Percentiles rank a stretch among this genome's conserved stretches.
Evolutionary conservation across 2,329 filamentous ascomycete species (phyloP).

Genomic region (Knufia fluminis): DNA sequence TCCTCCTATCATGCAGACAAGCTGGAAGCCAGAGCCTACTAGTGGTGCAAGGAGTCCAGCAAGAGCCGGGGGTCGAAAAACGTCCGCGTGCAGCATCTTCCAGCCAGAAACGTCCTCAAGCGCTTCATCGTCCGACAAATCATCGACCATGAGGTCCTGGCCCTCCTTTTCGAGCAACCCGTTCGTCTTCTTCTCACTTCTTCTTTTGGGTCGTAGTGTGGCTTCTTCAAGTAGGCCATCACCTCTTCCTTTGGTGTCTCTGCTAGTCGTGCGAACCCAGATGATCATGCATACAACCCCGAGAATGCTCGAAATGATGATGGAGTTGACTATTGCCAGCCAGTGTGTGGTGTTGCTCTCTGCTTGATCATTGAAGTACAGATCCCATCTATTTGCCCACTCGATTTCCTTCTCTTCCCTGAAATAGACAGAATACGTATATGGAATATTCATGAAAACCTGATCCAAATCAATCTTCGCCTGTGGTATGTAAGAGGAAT

Average conservation of each 20-base stretch:
- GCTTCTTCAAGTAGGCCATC: constrained; percentile 59
- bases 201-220: constrained; percentile 48
- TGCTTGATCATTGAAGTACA: constrained; percentile 82
- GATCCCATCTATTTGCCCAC: constrained; percentile 77
- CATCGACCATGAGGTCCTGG: constrained; percentile 44
- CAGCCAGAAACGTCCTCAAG: constrained; percentile 76
- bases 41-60: constrained; percentile 69
- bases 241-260: constrained; percentile 67
- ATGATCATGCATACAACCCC: constrained; percentile 75
- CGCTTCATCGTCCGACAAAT: constrained; percentile 56
- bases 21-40: constrained; percentile 76
- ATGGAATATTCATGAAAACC: constrained; percentile 63
- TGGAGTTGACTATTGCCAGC: constrained; percentile 78
- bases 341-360: constrained; percentile 76
- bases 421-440: constrained; percentile 86
- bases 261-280: constrained; percentile 64
- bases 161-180: constrained; percentile 49
- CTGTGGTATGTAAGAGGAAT: constrained; percentile 51
- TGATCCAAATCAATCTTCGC: constrained; percentile 51
- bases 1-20: constrained; percentile 70
- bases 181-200: constrained; percentile 35
- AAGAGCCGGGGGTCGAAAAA: constrained; percentile 64
- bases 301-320: constrained; percentile 71
- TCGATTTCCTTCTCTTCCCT: constrained; percentile 71
- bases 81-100: constrained; percentile 82